Percentiles rank a stretch among this genome's conserved stretches.
Conservation (phyloP, 768 basidiomycete species). For the Tremella fuciformis region DNA sequence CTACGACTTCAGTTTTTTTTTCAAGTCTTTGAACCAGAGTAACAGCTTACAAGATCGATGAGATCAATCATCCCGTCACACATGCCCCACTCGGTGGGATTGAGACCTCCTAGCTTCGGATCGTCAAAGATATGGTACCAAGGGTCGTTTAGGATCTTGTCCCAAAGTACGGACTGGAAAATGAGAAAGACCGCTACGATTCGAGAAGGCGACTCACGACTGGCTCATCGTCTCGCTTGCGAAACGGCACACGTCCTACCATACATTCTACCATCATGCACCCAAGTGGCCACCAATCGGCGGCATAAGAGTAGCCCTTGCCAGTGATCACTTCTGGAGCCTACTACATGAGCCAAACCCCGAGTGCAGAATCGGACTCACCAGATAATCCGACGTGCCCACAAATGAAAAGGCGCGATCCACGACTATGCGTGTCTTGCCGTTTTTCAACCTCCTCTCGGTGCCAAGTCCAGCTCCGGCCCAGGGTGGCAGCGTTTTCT, state of each 20-base stretch:
- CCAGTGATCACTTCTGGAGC: constrained; percentile 96
- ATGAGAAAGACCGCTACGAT: constrained; percentile 7
- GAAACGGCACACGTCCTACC: constrained; percentile 71
- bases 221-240: constrained; percentile 31
- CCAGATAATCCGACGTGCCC: constrained; percentile 45
- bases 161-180: constrained; percentile 21
- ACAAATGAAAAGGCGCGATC: constrained; percentile 40
- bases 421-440: constrained; percentile 19
- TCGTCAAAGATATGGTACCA: constrained; percentile 37
- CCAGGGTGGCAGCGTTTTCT: constrained; percentile 31
- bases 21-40: constrained; percentile 84
- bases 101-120: constrained; percentile 63
- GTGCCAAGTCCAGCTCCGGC: constrained; percentile 35
- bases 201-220: constrained; percentile 17
- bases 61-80: constrained; percentile 3
- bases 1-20: constrained; percentile 63
- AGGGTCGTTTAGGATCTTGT: constrained; percentile 72
- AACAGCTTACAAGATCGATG: constrained; percentile 58
- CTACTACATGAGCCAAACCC: constrained; percentile 16
- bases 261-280: constrained; percentile 98
- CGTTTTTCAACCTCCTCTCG: constrained; percentile 15
- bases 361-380: constrained; percentile 15
- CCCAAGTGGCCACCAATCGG: constrained; percentile 98
- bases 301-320: constrained; percentile 70
- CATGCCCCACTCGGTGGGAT: constrained; percentile 45